Conservation (phyloP, 2,329 filamentous ascomycete genomes). For the Mollisiaceae sp. region DNA sequence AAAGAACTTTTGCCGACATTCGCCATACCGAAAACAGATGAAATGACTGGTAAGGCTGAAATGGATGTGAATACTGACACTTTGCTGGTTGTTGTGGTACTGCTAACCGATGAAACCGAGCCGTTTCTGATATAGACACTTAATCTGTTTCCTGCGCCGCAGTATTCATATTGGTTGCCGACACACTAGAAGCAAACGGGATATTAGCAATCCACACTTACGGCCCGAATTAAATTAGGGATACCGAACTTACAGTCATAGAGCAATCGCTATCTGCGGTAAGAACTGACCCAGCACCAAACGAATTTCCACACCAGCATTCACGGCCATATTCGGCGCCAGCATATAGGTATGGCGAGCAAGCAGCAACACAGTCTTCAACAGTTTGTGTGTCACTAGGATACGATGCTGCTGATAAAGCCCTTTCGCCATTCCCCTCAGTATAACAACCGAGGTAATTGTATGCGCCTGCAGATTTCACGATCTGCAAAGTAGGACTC, state of each 20-base stretch:
- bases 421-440: conserved; percentile 26
- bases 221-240: neutral
- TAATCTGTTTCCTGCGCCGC: conserved; percentile 41
- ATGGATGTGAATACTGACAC: conserved; percentile 17
- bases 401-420: conserved; percentile 24
- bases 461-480: conserved; percentile 30
- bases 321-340: conserved; percentile 41
- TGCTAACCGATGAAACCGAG: conserved; percentile 8
- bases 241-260: conserved; percentile 1
- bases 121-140: conserved; percentile 33
- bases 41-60: neutral
- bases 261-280: conserved; percentile 29
- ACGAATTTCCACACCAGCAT: conserved; percentile 43
- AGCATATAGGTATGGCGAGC: conserved; percentile 45
- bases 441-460: conserved; percentile 36
- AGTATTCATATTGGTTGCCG: conserved; percentile 41
- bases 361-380: conserved; percentile 29
- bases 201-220: neutral
- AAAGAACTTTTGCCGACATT: neutral
- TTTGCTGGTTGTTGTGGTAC: conserved; percentile 11
- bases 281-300: conserved; percentile 25
- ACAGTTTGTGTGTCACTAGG: conserved; percentile 27
- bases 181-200: conserved; percentile 27
- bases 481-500: conserved; percentile 30
- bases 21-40: neutral